Percentiles rank a stretch among this genome's conserved stretches.
Evolutionary conservation across 2,329 filamentous ascomycete species (phyloP).

Genomic region (Monilinia laxa): DNA sequence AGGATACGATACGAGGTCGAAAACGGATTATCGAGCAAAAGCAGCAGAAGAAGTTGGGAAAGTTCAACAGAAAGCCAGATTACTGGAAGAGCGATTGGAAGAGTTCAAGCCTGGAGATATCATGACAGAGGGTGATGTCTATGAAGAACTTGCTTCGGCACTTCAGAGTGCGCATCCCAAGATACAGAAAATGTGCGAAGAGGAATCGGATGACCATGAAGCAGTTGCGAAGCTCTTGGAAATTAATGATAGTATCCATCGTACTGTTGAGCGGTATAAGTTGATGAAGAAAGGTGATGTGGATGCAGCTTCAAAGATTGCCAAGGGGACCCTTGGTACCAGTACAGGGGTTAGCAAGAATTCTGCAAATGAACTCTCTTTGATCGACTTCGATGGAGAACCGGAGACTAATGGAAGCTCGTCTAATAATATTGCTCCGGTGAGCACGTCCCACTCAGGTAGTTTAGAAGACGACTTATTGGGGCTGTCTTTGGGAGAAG

Average conservation of each 20-base stretch:
- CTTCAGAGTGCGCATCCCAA: constrained; percentile 94
- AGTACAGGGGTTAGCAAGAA: constrained; percentile 65
- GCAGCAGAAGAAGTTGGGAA: constrained; percentile 92
- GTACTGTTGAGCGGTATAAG: constrained; percentile 93
- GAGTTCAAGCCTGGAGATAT: constrained; percentile 78
- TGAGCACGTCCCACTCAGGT: constrained; percentile 47
- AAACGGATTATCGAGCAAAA: constrained; percentile 97
- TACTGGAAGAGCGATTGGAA: constrained; percentile 90
- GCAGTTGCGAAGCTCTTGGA: constrained; percentile 93
- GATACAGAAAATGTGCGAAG: constrained; percentile 99
- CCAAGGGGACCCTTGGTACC: constrained; percentile 72
- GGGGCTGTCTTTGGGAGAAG: constrained; percentile 72
- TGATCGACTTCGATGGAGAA: constrained; percentile 85
- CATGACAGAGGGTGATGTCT: constrained; percentile 67
- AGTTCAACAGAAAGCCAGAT: constrained; percentile 90
- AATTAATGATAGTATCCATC: constrained; percentile 98
- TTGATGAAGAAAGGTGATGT: constrained; percentile 93
- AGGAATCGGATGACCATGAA: constrained; percentile 95
- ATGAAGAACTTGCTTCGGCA: constrained; percentile 82
- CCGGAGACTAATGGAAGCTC: constrained; percentile 56
- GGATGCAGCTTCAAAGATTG: constrained; percentile 78
- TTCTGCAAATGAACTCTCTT: constrained; percentile 74
- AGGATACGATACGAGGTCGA: constrained; percentile 90
- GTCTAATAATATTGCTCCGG: constrained; percentile 43
- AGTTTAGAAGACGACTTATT: constrained; percentile 87